Base-by-base conservation (phyloP, 2,329 filamentous ascomycete species). In the Colletotrichum somersetense region DNA sequence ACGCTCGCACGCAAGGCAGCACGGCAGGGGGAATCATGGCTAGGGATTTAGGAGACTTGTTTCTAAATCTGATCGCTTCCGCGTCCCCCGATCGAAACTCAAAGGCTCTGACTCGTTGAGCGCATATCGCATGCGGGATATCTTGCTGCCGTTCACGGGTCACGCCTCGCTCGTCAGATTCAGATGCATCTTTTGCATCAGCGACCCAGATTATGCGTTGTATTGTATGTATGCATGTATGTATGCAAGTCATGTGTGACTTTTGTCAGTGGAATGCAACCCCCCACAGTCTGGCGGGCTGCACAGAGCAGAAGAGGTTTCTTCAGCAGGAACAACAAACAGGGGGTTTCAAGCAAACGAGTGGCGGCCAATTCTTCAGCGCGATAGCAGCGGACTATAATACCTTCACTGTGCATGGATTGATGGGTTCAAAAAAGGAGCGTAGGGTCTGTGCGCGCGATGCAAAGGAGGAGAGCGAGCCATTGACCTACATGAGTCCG, bases 1-100 rank as follows among this genome's bases (percentile, higher is more conserved):
- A 46, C 2, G 48, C 48, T 26, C 53, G 23, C 48, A 52, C 33
- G 16, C 26, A 35, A 35, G 30, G 48, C 30, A 44, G n/a, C 46
- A 38, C 38, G 30, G 16, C 55, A 48, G 59, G 38, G 53, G 53
- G 40, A 61, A 59, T 56, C 66, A 69, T 56, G 59, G 69, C 69
- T 64, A 65, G 69, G 69, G 40, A 61, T 61, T 61, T 61, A 57
- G 69, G 59, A 69, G 66, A 69, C 46, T 69, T 69, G 10, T n/a
- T 23, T 48, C 46, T 12, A 12, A 23, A n/a, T n/a, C 3, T 12
- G 8, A 48, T 23, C n/a, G n/a, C 46, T 48, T 23, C 64, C 35
- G 20, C 53, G 33, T 35, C 16, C 55, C 46, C 64, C 38, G 30
- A n/a, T 48, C 56, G 30, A 23, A 20, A 20, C 12, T 6, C 14